phyloP scores from a whole-genome alignment of 495 filamentous ascomycete genomes.

The Oleoguttula mirabilis region DNA sequence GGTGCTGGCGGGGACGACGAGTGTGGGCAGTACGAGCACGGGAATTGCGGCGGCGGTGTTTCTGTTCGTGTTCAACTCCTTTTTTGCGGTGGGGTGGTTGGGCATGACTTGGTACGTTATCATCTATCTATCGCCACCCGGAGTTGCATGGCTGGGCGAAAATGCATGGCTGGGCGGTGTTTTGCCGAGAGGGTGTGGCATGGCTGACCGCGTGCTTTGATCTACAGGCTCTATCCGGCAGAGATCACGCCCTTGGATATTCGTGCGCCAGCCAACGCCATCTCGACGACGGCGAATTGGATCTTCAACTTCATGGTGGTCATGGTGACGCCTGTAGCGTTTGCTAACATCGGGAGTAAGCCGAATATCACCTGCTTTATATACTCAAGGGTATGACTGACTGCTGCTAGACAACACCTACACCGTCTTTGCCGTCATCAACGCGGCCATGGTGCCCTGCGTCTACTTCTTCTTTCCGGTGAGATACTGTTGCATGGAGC shows the following conservation, averaged over 20 bases:
- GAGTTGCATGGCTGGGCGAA: not conserved
- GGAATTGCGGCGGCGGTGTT: slow-evolving; percentile 41
- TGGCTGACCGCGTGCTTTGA: too few relatives aligned
- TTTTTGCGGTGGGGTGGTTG: slow-evolving; percentile 46
- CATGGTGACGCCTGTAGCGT: slow-evolving; percentile 25
- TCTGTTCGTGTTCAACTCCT: slow-evolving; percentile 49
- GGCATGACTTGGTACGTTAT: slow-evolving; percentile 38
- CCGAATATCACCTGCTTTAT: not conserved
- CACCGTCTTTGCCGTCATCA: slow-evolving; percentile 36
- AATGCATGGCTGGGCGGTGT: not conserved
- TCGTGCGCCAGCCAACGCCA: slow-evolving; percentile 32
- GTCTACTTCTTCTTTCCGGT: slow-evolving; percentile 52
- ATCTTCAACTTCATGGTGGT: slow-evolving; percentile 25
- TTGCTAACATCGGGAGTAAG: slow-evolving; percentile 22
- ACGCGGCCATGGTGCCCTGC: slow-evolving; percentile 35
- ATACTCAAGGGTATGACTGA: not conserved
- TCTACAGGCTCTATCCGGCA: slow-evolving; percentile 37
- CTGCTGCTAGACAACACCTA: slow-evolving; percentile 28
- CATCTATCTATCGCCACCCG: not conserved
- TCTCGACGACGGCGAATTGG: slow-evolving; percentile 19
- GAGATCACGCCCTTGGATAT: slow-evolving; percentile 44
- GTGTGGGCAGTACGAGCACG: slow-evolving; percentile 6
- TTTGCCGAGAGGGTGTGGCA: not conserved
- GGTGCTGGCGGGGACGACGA: slow-evolving; percentile 32
- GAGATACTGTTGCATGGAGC: too few relatives aligned